Conservation (phyloP, 805 yeast species). For the Blastobotrys chiropterorum region DNA sequence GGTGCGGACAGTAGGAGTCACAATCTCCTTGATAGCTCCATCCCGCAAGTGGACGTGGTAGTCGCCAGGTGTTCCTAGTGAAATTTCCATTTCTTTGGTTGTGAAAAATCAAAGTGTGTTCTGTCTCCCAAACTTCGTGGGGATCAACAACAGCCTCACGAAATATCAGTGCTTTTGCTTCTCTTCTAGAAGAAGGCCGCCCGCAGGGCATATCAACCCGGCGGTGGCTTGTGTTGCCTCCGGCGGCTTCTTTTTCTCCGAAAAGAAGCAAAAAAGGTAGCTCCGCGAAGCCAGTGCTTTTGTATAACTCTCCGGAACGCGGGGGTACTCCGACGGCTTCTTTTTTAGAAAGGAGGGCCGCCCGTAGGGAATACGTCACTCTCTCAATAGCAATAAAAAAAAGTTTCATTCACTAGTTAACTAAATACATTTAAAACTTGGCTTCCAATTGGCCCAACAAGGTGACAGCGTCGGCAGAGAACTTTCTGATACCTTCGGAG, state of each 20-base stretch:
- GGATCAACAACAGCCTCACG: too few species aligned
- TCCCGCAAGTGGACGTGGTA: conserved; percentile 96
- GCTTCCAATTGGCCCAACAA: conserved; percentile 39
- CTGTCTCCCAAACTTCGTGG: too few species aligned
- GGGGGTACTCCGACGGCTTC: too few species aligned
- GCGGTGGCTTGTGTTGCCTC: background rate
- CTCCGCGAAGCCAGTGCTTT: too few species aligned
- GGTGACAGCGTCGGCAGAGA: conserved; percentile 87
- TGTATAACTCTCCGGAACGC: too few species aligned
- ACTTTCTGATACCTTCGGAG: conserved; percentile 95
- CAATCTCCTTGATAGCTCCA: conserved; percentile 85
- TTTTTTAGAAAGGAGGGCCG: too few species aligned
- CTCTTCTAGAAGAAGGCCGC: background rate
- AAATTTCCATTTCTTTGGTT: conserved; percentile 14
- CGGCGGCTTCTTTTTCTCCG: background rate
- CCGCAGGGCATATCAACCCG: background rate
- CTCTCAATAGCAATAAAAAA: too few species aligned
- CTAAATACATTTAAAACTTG: background rate
- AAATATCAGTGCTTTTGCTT: background rate
- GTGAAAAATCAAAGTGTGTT: background rate
- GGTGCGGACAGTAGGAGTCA: conserved; percentile 80
- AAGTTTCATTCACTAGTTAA: too few species aligned
- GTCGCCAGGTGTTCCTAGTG: conserved; percentile 45
- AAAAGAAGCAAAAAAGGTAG: background rate
- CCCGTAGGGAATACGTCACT: too few species aligned